Conservation (phyloP, 108 stramenopile species). For the Pseudonitzschia multistriata region DNA sequence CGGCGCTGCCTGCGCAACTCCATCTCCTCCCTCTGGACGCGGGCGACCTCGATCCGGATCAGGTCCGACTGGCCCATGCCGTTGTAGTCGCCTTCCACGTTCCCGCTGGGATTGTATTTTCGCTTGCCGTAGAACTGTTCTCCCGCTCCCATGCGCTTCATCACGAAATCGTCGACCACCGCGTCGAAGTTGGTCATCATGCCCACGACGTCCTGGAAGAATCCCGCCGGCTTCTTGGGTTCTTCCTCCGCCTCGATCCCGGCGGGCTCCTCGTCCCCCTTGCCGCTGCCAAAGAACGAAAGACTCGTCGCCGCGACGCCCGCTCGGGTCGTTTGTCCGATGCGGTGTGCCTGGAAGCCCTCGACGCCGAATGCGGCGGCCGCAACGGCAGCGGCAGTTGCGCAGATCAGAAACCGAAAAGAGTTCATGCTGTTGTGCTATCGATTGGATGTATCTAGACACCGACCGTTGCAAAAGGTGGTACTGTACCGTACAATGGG, state of each 20-base stretch:
- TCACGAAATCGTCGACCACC: conserved; percentile 79
- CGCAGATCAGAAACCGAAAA: background rate
- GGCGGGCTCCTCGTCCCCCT: background rate
- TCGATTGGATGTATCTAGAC: no score
- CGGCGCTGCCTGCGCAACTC: conserved; percentile 41
- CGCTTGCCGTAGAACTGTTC: conserved; percentile 61
- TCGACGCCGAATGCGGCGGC: background rate
- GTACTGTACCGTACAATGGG: no score
- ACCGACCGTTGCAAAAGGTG: no score
- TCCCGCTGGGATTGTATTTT: conserved; percentile 76
- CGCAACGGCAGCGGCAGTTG: background rate
- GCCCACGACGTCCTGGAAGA: conserved; percentile 24
- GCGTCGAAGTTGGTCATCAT: conserved; percentile 63
- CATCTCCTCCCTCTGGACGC: conserved; percentile 65
- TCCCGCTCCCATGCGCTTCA: conserved; percentile 73
- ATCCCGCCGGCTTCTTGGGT: conserved; percentile 5
- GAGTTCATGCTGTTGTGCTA: no score
- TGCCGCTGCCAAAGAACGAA: conserved; percentile 4
- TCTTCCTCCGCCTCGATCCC: background rate
- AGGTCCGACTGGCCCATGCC: conserved; percentile 73
- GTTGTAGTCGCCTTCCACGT: conserved; percentile 68
- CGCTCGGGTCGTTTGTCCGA: background rate
- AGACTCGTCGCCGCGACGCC: background rate
- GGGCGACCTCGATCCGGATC: conserved; percentile 61
- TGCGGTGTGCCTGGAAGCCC: conserved; percentile 4